Conservation (phyloP, 2,329 filamentous ascomycete species). For the Nemania diffusa region DNA sequence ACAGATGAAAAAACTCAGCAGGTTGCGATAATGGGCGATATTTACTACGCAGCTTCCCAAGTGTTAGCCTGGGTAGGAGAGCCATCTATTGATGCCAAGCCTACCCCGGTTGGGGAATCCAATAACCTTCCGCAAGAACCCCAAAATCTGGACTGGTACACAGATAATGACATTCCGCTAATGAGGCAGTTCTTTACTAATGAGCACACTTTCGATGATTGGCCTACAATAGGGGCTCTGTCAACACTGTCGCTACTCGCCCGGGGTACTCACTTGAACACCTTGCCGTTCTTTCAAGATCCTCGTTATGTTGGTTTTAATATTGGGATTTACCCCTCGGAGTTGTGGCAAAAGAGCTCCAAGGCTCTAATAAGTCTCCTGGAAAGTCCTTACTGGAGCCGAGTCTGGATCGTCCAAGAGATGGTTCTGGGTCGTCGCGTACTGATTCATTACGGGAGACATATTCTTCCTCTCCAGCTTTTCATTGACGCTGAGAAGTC, state of each 20-base stretch:
- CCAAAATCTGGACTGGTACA: background rate
- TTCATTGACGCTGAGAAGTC: constrained; percentile 7
- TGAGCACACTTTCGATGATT: background rate
- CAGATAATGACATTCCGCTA: background rate
- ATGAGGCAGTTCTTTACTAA: constrained; percentile 1
- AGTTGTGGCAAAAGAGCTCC: background rate
- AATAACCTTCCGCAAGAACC: background rate
- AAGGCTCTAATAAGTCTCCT: background rate
- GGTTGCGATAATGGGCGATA: constrained; percentile 6
- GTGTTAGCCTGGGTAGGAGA: background rate
- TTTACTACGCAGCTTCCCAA: constrained; percentile 2
- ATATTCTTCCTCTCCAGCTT: constrained; percentile 3
- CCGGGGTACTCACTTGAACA: background rate
- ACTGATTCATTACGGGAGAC: constrained; percentile 4
- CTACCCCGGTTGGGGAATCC: background rate
- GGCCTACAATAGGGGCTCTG: background rate
- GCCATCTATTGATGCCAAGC: background rate
- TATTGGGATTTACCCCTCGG: constrained; percentile 2
- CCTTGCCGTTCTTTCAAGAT: constrained; percentile 5
- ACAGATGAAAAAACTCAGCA: background rate
- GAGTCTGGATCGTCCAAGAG: constrained; percentile 3
- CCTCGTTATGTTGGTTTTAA: constrained; percentile 1
- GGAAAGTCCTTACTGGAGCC: background rate
- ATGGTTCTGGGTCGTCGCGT: constrained; percentile 4
- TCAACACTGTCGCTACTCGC: background rate